These are phyloP conservation scores for Raffaelea albimanens DNA, from an alignment of 2,329 filamentous ascomycete species.

Conservation along the genomic window DNA sequence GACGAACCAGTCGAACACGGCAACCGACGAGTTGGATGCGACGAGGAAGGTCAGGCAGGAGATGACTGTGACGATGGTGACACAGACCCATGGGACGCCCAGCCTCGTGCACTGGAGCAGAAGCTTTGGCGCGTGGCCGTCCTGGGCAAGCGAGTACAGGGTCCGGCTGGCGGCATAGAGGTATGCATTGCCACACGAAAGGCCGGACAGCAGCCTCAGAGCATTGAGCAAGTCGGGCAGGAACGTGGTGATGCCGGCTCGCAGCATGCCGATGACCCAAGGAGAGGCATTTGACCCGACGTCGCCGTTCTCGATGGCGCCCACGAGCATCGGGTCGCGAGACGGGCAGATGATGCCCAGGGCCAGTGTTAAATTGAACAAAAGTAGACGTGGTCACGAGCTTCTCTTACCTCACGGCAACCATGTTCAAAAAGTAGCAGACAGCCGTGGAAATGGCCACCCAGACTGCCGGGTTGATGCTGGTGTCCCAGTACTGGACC, in stretches of 20 bases:
- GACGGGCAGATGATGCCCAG: slow-evolving; percentile 59
- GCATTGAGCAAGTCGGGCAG: slow-evolving; percentile 51
- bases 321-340: slow-evolving; percentile 32
- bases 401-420: slow-evolving; percentile 26
- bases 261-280: slow-evolving; percentile 41
- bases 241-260: slow-evolving; percentile 32
- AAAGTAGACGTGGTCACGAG: too few species aligned
- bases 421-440: slow-evolving; percentile 7
- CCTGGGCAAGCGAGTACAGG: slow-evolving; percentile 24
- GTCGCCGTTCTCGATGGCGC: slow-evolving; percentile 26
- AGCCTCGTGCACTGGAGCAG: slow-evolving; percentile 19
- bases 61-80: slow-evolving; percentile 24
- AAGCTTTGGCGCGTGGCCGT: slow-evolving; percentile 28
- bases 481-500: slow-evolving; percentile 33
- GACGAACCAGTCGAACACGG: slow-evolving; percentile 31
- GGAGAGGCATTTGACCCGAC: slow-evolving; percentile 40
- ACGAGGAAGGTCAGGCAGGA: slow-evolving; percentile 28
- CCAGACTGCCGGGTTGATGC: slow-evolving; percentile 38
- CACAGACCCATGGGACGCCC: slow-evolving; percentile 27
- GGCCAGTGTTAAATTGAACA: too few species aligned
- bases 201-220: slow-evolving; percentile 44
- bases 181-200: slow-evolving; percentile 46
- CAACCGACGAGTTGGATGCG: slow-evolving; percentile 21
- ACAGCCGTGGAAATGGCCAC: slow-evolving; percentile 40
- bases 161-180: slow-evolving; percentile 33